Percentiles rank a stretch among this genome's conserved stretches.
Evolutionary conservation across 2,329 filamentous ascomycete genomes (phyloP).

Genomic region (Penicillium italicum): DNA sequence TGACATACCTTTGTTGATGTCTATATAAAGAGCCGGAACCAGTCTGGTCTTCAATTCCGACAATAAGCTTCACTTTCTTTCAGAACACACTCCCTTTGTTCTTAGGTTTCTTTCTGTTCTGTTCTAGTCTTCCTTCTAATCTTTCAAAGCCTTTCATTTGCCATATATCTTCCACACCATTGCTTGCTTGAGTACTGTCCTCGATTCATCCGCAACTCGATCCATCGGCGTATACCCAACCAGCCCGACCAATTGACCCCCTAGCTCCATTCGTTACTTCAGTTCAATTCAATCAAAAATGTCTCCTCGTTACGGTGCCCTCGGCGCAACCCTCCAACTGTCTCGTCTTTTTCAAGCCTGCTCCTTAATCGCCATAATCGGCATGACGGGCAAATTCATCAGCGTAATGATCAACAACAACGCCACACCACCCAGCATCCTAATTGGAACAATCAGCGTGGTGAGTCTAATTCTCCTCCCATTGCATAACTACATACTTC

Average conservation of each 20-base stretch:
- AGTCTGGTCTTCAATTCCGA: conserved; percentile 5
- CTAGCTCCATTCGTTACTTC: neutral
- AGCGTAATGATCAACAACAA: conserved; percentile 66
- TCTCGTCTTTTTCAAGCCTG: conserved; percentile 68
- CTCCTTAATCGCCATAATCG: conserved; percentile 72
- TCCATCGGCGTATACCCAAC: neutral
- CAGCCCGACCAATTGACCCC: neutral
- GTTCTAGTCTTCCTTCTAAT: neutral
- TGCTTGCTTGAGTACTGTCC: neutral
- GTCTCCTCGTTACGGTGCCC: conserved; percentile 56
- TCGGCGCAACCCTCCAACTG: conserved; percentile 74
- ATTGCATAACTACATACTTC: neutral
- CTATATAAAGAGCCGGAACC: conserved; percentile 7
- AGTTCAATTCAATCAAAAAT: conserved; percentile 16
- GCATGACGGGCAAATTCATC: conserved; percentile 79
- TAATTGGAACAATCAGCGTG: conserved; percentile 74
- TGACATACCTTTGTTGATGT: neutral
- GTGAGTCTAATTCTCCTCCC: conserved; percentile 59
- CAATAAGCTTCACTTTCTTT: conserved; percentile 8
- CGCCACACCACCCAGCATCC: conserved; percentile 64
- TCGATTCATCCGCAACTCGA: neutral
- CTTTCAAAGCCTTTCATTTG: neutral
- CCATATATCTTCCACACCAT: neutral
- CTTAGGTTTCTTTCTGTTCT: neutral
- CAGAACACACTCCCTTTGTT: conserved; percentile 6